Evolutionary conservation across 768 basidiomycete species (phyloP).

Genomic region (Sporobolomyces roseus): DNA sequence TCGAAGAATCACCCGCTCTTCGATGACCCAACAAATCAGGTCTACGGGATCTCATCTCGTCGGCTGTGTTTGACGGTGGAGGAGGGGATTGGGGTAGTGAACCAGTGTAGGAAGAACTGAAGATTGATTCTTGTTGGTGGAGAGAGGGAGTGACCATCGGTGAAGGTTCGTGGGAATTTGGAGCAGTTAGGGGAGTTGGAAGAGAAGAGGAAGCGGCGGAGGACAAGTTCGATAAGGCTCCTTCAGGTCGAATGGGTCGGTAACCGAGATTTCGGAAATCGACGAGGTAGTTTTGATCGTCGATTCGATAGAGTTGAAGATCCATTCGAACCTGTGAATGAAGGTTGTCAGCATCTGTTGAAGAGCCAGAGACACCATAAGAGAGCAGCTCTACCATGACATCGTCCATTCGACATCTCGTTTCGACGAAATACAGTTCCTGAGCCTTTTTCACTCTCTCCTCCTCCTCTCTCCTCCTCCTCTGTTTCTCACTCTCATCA

Average conservation of each 20-base stretch:
- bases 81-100: constrained; percentile 1
- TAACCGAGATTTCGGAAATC: constrained; percentile 98
- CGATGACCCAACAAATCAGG: constrained; percentile 34
- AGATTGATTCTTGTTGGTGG: constrained; percentile 1
- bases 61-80: constrained; percentile 33
- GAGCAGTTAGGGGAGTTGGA: constrained; percentile 8
- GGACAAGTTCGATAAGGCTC: constrained; percentile 23
- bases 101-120: constrained; percentile 3
- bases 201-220: constrained; percentile 2
- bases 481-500: constrained; percentile 47
- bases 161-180: constrained; percentile 21
- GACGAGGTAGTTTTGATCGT: constrained; percentile 87
- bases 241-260: constrained; percentile 53
- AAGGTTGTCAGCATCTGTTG: constrained; percentile 11
- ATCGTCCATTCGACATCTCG: constrained; percentile 79
- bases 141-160: constrained; percentile 11
- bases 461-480: constrained; percentile 45
- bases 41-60: constrained; percentile 35
- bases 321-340: constrained; percentile 81
- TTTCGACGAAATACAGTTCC: constrained; percentile 86
- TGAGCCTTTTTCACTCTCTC: constrained; percentile 51
- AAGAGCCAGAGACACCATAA: not conserved
- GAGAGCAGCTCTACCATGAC: constrained; percentile 62
- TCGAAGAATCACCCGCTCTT: constrained; percentile 3
- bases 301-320: constrained; percentile 92